phyloP scores from a whole-genome alignment of 345 rosid species.

The Jatropha curcas region DNA sequence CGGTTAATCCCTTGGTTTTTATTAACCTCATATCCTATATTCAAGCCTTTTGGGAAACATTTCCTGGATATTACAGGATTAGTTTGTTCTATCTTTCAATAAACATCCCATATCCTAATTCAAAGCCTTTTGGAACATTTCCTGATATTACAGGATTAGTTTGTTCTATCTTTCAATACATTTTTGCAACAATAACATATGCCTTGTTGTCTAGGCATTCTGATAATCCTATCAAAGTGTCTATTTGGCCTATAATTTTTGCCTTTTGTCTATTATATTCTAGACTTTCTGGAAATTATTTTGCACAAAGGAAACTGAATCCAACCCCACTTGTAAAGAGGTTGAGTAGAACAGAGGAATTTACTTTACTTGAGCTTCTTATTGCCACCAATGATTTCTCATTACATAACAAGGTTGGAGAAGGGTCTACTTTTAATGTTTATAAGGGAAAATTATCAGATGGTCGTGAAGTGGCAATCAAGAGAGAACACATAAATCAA shows the following conservation, averaged over 20 bases:
- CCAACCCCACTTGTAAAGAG: not conserved
- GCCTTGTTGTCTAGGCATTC: not conserved
- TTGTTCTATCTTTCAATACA: not conserved
- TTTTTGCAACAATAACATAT: not conserved
- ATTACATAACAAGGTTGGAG: slow-evolving; percentile 65
- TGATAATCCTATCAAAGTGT: not conserved
- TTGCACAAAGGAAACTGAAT: not conserved
- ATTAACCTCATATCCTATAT: no score
- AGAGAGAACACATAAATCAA: slow-evolving; percentile 63
- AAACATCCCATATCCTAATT: not conserved
- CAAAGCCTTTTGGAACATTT: not conserved
- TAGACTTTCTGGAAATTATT: not conserved
- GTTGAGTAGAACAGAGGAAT: slow-evolving; percentile 55
- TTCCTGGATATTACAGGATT: no score
- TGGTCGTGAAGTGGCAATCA: slow-evolving; percentile 82
- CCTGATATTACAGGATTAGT: not conserved
- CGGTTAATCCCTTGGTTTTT: not conserved
- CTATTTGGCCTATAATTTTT: not conserved
- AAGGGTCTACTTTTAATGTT: slow-evolving; percentile 62
- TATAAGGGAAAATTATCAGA: slow-evolving; percentile 66
- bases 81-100: no score
- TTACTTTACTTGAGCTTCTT: slow-evolving; percentile 59
- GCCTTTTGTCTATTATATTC: not conserved
- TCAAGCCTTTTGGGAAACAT: no score
- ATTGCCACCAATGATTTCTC: slow-evolving; percentile 68